Conservation (phyloP, 2,329 filamentous ascomycete genomes). For the Pseudogymnoascus pannorum region DNA sequence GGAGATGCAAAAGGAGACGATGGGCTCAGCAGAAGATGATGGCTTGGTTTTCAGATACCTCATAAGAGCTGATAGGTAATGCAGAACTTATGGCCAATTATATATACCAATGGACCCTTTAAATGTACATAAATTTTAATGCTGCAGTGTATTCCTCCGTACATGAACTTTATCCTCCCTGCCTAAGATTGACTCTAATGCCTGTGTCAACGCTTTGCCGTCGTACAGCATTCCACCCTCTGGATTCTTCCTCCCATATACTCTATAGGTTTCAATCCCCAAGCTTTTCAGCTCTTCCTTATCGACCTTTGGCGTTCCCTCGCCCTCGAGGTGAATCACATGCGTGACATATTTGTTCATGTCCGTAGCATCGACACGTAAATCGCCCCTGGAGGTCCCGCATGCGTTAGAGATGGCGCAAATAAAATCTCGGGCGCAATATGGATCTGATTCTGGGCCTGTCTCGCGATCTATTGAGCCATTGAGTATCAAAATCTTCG, state of each 20-base stretch:
- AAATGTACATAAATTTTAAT: neutral
- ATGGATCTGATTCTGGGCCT: constrained; percentile 57
- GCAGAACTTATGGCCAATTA: neutral
- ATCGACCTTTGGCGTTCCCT: constrained; percentile 63
- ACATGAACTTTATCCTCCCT: constrained; percentile 45
- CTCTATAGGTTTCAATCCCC: constrained; percentile 69
- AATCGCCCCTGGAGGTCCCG: constrained; percentile 12
- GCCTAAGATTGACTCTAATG: constrained; percentile 70
- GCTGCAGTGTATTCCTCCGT: constrained; percentile 52
- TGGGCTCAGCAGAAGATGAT: neutral
- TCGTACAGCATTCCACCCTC: constrained; percentile 62
- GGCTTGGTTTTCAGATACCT: neutral
- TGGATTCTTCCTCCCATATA: constrained; percentile 62
- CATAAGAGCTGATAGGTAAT: neutral
- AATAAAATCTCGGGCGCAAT: constrained; percentile 74
- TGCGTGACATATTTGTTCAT: constrained; percentile 65
- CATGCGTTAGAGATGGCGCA: constrained; percentile 70
- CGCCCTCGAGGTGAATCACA: constrained; percentile 69
- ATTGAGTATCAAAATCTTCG: constrained; percentile 69
- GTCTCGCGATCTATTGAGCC: constrained; percentile 81
- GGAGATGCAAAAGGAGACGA: neutral
- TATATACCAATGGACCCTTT: neutral
- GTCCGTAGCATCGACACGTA: constrained; percentile 26
- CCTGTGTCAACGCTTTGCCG: constrained; percentile 62
- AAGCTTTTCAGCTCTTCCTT: constrained; percentile 52